A percentile compares a stretch with the other conserved stretches of the same genome.
Conservation (phyloP, 768 basidiomycete genomes). For the Amyloporia xantha region DNA sequence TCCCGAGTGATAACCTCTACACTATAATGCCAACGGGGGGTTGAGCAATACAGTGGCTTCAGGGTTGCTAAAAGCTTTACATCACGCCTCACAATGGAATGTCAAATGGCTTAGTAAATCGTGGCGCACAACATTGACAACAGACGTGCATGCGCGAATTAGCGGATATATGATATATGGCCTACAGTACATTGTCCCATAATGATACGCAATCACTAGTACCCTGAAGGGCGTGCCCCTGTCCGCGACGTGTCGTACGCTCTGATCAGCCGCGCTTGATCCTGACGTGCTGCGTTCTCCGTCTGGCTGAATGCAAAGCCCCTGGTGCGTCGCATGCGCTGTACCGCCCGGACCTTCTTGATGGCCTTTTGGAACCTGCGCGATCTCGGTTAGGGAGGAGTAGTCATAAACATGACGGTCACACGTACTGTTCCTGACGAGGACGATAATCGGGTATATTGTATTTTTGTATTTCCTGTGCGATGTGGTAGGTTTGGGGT, state of each 20-base stretch:
- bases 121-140: too few relatives aligned
- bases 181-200: conserved; percentile 23
- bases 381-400: too few relatives aligned
- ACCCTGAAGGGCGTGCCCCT: conserved; percentile 65
- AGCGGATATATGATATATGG: background rate
- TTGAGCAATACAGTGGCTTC: too few relatives aligned
- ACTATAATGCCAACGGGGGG: too few relatives aligned
- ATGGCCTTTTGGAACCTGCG: conserved; percentile 98
- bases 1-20: too few relatives aligned
- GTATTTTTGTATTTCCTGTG: conserved; percentile 98
- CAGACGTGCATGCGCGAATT: too few relatives aligned
- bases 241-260: conserved; percentile 85
- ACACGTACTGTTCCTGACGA: conserved; percentile 87
- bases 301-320: conserved; percentile 99
- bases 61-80: too few relatives aligned
- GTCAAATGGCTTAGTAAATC: too few relatives aligned
- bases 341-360: conserved; percentile 98
- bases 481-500: conserved; percentile 94
- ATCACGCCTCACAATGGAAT: too few relatives aligned
- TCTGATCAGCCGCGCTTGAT: conserved; percentile 79
- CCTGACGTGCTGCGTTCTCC: conserved; percentile 77
- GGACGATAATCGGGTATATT: conserved; percentile 96
- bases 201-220: conserved; percentile 28
- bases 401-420: too few relatives aligned
- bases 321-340: conserved; percentile 92